Evolutionary conservation across 1,139 yeast genomes (phyloP).

Genomic region (Kodamaea derodonti): DNA sequence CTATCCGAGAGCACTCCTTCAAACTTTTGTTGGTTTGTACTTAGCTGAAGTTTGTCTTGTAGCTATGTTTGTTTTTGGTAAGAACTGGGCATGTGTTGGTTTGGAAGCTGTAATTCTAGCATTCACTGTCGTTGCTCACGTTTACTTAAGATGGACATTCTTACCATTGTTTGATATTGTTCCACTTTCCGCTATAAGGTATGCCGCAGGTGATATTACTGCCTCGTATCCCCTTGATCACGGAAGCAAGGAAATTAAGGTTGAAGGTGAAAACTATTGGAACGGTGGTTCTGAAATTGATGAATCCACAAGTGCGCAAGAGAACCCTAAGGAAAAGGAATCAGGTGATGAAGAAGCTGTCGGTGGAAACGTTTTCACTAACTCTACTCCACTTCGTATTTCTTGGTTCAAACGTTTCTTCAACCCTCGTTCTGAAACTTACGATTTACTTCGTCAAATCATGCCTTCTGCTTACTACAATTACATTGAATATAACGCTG

Average conservation of each 20-base stretch:
- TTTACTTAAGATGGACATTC: constrained; percentile 55
- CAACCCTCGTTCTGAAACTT: constrained; percentile 37
- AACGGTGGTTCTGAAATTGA: constrained; percentile 40
- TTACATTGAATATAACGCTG: constrained; percentile 41
- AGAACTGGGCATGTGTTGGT: constrained; percentile 71
- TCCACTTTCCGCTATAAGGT: constrained; percentile 69
- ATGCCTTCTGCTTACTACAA: constrained; percentile 42
- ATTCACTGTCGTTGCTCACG: constrained; percentile 51
- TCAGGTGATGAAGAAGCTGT: constrained; percentile 3
- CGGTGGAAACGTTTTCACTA: constrained; percentile 11
- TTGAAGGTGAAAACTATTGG: constrained; percentile 52
- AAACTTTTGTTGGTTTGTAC: constrained; percentile 61
- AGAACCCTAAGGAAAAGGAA: constrained; percentile 15
- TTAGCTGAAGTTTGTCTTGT: constrained; percentile 62
- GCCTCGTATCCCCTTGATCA: constrained; percentile 58
- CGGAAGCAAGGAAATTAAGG: constrained; percentile 54
- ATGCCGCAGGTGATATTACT: constrained; percentile 52
- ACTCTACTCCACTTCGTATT: constrained; percentile 11
- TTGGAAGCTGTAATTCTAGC: constrained; percentile 53
- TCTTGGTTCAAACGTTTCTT: constrained; percentile 38
- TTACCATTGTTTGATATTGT: constrained; percentile 62
- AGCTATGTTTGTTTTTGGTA: constrained; percentile 66
- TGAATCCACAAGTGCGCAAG: constrained; percentile 5
- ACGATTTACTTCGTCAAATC: constrained; percentile 32
- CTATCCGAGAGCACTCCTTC: constrained; percentile 64